Evolutionary conservation across 2,329 filamentous ascomycete genomes (phyloP), one percentile per base, ranked within the genome.

Genomic region (Capronia epimyces): DNA sequence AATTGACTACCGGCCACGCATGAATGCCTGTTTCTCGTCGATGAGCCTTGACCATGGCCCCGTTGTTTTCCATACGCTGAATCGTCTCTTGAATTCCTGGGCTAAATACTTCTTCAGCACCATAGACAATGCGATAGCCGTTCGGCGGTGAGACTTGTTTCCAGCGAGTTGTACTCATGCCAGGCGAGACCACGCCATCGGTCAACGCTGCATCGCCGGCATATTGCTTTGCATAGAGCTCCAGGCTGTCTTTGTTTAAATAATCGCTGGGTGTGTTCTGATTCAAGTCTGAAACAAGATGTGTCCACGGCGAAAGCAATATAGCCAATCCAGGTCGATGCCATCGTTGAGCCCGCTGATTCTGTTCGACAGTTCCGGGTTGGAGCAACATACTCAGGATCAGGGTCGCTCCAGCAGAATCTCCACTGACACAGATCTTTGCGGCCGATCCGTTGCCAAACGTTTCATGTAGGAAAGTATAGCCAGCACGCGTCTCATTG

Each of bases 221-320:
- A 63, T 91, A 93, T 61, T 86, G 80, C 10, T 75, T 71, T 1
- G 84, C 88, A 63, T 90, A 93, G 7, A 74, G 72, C 65, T 84
- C 80, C 22, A 94, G 72, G 46, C 76, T 82, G 13, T 76, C 68
- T 15, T 76, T 75, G 61, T 89, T 81, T 29, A 94, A 76, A 63
- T 86, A 95, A 66, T 94, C 89, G 58, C 84, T 87, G 3, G 71
- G 65, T 0, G 86, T 91, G 58, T 86, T 81, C 46, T 74, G 74
- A 61, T 90, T 84, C 46, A 79, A 76, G 5, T 73, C 69, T 0
- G 85, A 88, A 32, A 87, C 74, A 34, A 94, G 78, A 1, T 83
- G 85, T 10, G 83, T 76, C 89, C 89, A 94, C 0, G 88, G 88
- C 8, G 86, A 90, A 53, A 95, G 87, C 53, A 93, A 73, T 18